Evolutionary conservation across 345 rosid species (phyloP).

Genomic region (Eucalyptus erythrocorys): DNA sequence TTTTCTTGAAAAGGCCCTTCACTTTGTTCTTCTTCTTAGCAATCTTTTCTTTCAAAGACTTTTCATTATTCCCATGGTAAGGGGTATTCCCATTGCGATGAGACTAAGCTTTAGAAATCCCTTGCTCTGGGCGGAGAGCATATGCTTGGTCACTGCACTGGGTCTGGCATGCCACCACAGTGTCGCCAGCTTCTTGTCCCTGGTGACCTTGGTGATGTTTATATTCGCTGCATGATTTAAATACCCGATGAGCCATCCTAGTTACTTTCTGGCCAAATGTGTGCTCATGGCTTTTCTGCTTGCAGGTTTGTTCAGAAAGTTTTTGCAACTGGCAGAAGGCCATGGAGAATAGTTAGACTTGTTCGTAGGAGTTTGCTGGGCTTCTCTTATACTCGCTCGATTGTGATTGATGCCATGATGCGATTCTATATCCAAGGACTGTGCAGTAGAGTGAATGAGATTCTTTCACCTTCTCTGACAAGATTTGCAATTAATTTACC

Average conservation of each 20-base stretch:
- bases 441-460: background rate
- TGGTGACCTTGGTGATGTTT: background rate
- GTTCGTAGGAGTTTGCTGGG: background rate
- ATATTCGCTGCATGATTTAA: background rate
- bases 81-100: background rate
- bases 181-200: background rate
- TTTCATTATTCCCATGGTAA: background rate
- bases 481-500: background rate
- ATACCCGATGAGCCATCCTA: background rate
- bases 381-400: background rate
- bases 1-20: background rate
- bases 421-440: background rate
- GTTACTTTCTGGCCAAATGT: background rate
- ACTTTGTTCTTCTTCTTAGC: background rate
- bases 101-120: background rate
- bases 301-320: background rate
- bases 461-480: background rate
- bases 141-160: background rate
- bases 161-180: background rate
- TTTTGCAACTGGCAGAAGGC: background rate
- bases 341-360: background rate
- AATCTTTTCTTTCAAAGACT: background rate
- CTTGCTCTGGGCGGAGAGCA: background rate
- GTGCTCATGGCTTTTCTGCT: background rate
- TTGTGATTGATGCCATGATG: background rate